These are phyloP conservation scores for Neurospora sp. DNA, from an alignment of 2,329 filamentous ascomycete genomes.

Conservation along the genomic window DNA sequence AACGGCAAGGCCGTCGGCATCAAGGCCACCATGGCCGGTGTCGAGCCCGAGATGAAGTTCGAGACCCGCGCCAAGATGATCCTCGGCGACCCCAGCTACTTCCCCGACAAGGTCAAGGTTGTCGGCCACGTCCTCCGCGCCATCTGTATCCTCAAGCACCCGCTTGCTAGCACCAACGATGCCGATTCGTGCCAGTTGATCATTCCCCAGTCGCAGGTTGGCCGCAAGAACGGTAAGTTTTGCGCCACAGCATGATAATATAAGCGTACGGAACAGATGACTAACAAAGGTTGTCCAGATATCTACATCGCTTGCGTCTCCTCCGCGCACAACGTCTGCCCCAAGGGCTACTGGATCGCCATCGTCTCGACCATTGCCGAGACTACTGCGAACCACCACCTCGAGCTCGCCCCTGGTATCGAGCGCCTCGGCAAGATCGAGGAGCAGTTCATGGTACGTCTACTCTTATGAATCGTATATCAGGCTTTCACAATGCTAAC, in stretches of 20 bases:
- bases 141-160: conserved; percentile 96
- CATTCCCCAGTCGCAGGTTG: conserved; percentile 95
- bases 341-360: conserved; percentile 97
- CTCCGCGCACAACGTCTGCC: conserved; percentile 93
- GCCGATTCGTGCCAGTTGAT: conserved; percentile 89
- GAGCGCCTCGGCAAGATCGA: conserved; percentile 88
- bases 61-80: conserved; percentile 95
- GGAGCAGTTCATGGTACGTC: conserved; percentile 83
- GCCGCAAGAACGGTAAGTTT: conserved; percentile 80
- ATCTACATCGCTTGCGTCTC: conserved; percentile 97
- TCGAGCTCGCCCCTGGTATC: conserved; percentile 86
- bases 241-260: not conserved
- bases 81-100: conserved; percentile 93
- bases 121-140: conserved; percentile 88
- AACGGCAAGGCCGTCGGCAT: conserved; percentile 83
- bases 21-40: conserved; percentile 91
- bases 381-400: conserved; percentile 81
- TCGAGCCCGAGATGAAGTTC: conserved; percentile 81
- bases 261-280: not conserved
- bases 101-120: conserved; percentile 78
- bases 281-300: conserved; percentile 41
- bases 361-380: conserved; percentile 98
- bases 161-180: conserved; percentile 79
- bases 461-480: too few relatives aligned
- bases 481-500: not conserved